These are phyloP conservation scores for Lactuca sativa DNA, from an alignment of 129 eudicot species.

Conservation along the genomic window DNA sequence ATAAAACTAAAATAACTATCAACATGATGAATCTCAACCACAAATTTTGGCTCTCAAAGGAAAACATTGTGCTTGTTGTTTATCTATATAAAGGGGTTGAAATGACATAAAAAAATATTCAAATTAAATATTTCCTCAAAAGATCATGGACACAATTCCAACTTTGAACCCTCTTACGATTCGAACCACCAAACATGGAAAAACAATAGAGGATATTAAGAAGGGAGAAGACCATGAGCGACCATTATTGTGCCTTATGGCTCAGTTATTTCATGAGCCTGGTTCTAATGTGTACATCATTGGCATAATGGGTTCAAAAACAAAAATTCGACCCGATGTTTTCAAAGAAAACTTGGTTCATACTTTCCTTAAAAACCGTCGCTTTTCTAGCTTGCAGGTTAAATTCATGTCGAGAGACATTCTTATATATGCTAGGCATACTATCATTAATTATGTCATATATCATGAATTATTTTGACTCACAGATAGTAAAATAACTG, in stretches of 20 bases:
- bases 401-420: neutral
- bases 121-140: neutral
- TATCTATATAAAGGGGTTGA: constrained; percentile 3
- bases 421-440: neutral
- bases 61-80: neutral
- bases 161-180: neutral
- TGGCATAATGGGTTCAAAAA: constrained; percentile 22
- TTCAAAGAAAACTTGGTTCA: constrained; percentile 30
- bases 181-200: constrained; percentile 1
- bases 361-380: constrained; percentile 28
- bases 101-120: neutral
- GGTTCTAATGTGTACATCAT: constrained; percentile 34
- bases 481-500: too few species aligned
- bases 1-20: too few species aligned
- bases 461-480: too few species aligned
- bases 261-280: constrained; percentile 35
- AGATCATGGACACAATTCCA: constrained; percentile 13
- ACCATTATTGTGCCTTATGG: constrained; percentile 29
- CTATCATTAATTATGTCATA: too few species aligned
- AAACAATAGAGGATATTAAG: neutral
- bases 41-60: too few species aligned
- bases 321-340: constrained; percentile 25
- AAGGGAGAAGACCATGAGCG: constrained; percentile 1
- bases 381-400: constrained; percentile 44
- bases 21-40: too few species aligned